phyloP scores from a whole-genome alignment of 2,329 filamentous ascomycete species.

The Blastomyces percursus region DNA sequence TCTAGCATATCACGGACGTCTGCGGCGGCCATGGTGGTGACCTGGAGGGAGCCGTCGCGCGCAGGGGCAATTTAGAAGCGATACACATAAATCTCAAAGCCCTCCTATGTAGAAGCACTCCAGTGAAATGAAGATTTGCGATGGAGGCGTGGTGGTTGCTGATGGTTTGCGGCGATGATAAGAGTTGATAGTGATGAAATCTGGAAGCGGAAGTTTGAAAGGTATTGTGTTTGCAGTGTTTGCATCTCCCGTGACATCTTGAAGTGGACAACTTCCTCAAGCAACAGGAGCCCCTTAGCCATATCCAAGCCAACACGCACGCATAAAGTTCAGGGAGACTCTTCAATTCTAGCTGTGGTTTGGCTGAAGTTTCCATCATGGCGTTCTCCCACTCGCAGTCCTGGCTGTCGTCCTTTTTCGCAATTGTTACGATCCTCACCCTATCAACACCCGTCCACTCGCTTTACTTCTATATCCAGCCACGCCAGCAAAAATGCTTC shows the following conservation, averaged over 20 bases:
- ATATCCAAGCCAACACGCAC: not conserved
- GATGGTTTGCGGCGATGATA: not conserved
- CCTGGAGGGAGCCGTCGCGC: not conserved
- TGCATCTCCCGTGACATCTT: not conserved
- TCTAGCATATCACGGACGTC: conserved; percentile 86
- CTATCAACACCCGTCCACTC: conserved; percentile 57
- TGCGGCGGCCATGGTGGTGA: conserved; percentile 43
- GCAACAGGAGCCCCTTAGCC: not conserved
- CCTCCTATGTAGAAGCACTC: not conserved
- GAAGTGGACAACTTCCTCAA: not conserved
- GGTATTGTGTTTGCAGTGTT: not conserved
- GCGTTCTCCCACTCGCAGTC: conserved; percentile 26
- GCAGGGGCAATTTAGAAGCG: not conserved
- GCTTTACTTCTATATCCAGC: conserved; percentile 93
- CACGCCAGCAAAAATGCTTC: conserved; percentile 81
- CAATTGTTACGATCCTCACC: conserved; percentile 55
- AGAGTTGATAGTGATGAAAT: not conserved
- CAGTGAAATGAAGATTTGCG: not conserved
- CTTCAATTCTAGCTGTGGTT: not conserved
- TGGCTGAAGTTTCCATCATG: conserved; percentile 20
- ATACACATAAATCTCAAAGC: not conserved
- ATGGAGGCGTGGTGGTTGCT: not conserved
- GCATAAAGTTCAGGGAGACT: conserved; percentile 1
- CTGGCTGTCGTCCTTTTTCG: conserved; percentile 38
- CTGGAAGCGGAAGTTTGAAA: not conserved